Evolutionary conservation across 345 rosid species (phyloP).

Genomic region (Hypericum androsaemum): DNA sequence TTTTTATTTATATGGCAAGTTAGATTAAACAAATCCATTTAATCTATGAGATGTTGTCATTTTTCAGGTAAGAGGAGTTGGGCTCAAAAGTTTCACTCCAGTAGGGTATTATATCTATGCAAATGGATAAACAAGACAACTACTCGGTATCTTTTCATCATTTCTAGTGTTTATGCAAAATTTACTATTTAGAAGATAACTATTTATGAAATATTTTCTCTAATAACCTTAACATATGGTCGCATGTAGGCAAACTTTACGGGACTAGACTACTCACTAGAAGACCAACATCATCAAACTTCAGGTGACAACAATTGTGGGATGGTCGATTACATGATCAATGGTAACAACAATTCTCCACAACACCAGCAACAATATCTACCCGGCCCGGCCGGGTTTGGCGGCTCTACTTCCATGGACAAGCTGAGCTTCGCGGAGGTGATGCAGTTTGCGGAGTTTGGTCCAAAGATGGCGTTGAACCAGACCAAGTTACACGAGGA

Average conservation of each 20-base stretch:
- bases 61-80: background rate
- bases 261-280: slow-evolving; percentile 36
- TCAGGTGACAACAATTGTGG: slow-evolving; percentile 24
- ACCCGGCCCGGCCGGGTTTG: slow-evolving; percentile 24
- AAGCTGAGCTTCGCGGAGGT: slow-evolving; percentile 72
- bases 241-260: slow-evolving; percentile 37
- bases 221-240: too few relatives aligned
- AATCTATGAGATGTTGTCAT: too few relatives aligned
- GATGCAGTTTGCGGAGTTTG: slow-evolving; percentile 85
- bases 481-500: slow-evolving; percentile 47
- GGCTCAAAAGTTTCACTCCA: slow-evolving; percentile 13
- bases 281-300: slow-evolving; percentile 22
- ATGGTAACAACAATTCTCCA: slow-evolving; percentile 15
- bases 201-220: too few relatives aligned
- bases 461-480: slow-evolving; percentile 62
- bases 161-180: background rate
- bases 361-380: slow-evolving; percentile 31
- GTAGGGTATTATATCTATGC: slow-evolving; percentile 11
- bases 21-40: too few relatives aligned
- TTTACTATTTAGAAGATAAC: too few relatives aligned
- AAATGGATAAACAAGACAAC: slow-evolving; percentile 62
- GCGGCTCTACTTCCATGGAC: slow-evolving; percentile 45
- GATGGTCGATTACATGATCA: slow-evolving; percentile 56
- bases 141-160: slow-evolving; percentile 43
- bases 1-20: too few relatives aligned